These are phyloP conservation scores for Pyracantha coccinea DNA, from an alignment of 331 rosid species.

Conservation along the genomic window DNA sequence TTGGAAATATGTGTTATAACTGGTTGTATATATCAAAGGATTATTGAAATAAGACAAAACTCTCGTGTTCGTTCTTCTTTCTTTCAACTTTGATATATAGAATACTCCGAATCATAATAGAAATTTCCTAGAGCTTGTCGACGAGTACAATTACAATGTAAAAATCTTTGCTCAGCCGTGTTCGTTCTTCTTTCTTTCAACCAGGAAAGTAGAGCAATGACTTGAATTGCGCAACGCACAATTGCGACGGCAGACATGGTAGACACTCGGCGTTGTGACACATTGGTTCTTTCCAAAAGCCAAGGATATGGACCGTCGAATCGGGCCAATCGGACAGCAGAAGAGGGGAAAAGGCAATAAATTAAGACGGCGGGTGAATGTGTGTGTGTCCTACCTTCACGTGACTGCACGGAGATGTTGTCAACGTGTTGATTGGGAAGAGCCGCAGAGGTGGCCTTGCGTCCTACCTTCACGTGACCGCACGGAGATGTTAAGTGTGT, in stretches of 20 bases:
- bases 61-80: too few species aligned
- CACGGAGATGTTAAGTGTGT: not conserved
- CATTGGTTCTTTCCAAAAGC: not conserved
- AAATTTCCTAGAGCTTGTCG: too few species aligned
- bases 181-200: not conserved
- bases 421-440: not conserved
- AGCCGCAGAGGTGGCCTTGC: not conserved
- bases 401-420: not conserved
- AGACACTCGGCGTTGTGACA: not conserved
- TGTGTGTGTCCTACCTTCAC: not conserved
- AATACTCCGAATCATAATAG: too few species aligned
- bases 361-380: not conserved
- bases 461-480: too few species aligned
- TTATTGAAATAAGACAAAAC: too few species aligned
- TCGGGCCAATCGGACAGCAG: not conserved
- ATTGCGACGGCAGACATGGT: not conserved
- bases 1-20: too few species aligned
- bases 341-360: not conserved
- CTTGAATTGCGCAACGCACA: not conserved
- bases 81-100: too few species aligned
- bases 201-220: not conserved
- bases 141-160: not conserved
- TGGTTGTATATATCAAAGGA: too few species aligned
- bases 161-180: not conserved
- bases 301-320: not conserved